Evolutionary conservation across 2,329 filamentous ascomycete genomes (phyloP), one percentile per base, ranked within the genome.

Genomic region (Cytospora schulzeri): DNA sequence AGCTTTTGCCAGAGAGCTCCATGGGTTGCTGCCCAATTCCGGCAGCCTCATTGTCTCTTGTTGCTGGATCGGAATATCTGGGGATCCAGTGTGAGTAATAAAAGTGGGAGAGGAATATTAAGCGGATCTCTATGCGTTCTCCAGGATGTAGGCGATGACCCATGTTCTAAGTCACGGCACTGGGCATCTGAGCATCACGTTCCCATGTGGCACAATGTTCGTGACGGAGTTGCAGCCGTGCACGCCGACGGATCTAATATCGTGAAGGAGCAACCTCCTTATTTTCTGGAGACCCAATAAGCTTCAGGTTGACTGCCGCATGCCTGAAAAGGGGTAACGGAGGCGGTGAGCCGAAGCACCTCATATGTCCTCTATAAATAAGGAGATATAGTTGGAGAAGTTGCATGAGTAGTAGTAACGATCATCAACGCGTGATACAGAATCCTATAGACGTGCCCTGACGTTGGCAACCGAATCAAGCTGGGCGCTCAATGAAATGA

Each of bases 291-390:
- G 38, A 41, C 4, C 15, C 38, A 41, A 41, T 41, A 41, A 41
- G 38, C 19, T 41, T n/a, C 38, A 41, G 38, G 38, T 8, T 24
- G 45, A 12, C 45, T 22, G n/a, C 45, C 45, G 22, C 9, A 24
- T 22, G n/a, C 45, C 45, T 5, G 45, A 48, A 48, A 48, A 24
- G 45, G 45, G 45, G 45, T 12, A 24, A 9, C 8, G n/a, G 45
- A 48, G 45, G 45, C 45, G 45, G 45, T 48, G 45, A 48, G 45
- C n/a, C 45, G 24, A 48, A 24, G 45, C 45, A 48, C n/a, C 45
- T 48, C 45, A 22, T n/a, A 45, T 48, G n/a, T 12, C n/a, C n/a
- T 22, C 2, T 11, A 48, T 8, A 9, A 45, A 48, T 48, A 48
- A 48, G 45, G 45, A 48, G 45, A 12, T 19, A 8, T 48, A 48